Base-by-base conservation (phyloP, 2,329 filamentous ascomycete genomes). In the Aspergillus sp. region DNA sequence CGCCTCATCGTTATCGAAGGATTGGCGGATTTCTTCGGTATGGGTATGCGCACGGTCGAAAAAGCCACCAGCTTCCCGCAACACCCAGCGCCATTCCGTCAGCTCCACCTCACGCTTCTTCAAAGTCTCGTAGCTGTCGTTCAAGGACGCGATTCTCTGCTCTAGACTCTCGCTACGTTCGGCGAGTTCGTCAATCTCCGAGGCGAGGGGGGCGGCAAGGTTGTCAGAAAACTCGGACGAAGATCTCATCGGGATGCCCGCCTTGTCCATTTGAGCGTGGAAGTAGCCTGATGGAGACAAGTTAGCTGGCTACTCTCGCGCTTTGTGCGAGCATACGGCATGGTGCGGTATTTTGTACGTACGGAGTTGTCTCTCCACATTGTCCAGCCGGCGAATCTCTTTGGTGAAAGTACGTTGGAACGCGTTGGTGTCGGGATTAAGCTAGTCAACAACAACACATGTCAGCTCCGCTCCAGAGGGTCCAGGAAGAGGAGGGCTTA, bases 401-500 rank as follows among this genome's bases (percentile, higher is more conserved):
- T 96, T 92, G 16, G 94, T 99, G 64, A 96, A 99, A 47, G 93
- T 97, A 53, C 94, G 83, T 76, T 99, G 95, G 74, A 99, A 99
- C 64, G 94, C 93, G 64, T 87, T 94, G 58, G 91, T 88, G 54
- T 96, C 88, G 60, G 89, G 85, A 74, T 99, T 99, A 68, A 99
- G 86, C 92, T 97, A 66, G 53, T 25, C 10, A 50, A 56, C 40
- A 49, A 17, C 44, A 36, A 53, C 40, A 31, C 6, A 51, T 6
- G 57, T 68, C 46, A 68, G 64, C 51, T 40, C 41, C 40, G 21
- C 31, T 29, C 32, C n/a, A 3, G 7, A 23, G 25, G 14, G 23
- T 21, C 7, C 9, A 17, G 16, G 17, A n/a, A 38, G 38, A 34
- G 13, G 10, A 17, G 38, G 29, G 76, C 88, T 72, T 81, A 97